Conservation (phyloP, 2,329 filamentous ascomycete genomes). For the Stachybotrys elegans region DNA sequence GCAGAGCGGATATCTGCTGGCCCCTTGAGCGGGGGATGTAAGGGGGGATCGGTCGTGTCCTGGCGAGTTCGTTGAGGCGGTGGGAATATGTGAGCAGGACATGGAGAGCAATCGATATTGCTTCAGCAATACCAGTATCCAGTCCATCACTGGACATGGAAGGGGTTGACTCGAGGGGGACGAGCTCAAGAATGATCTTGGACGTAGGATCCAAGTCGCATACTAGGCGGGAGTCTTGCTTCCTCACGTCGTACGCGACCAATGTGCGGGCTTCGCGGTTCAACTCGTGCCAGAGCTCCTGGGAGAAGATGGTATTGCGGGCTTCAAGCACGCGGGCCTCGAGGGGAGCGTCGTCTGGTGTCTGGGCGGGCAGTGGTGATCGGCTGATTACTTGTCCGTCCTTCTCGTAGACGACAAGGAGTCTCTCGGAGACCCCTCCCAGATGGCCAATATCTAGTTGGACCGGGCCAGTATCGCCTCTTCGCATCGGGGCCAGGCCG, state of each 20-base stretch:
- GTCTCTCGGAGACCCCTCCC: slow-evolving; percentile 47
- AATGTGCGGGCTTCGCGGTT: slow-evolving; percentile 74
- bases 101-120: slow-evolving; percentile 62
- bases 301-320: slow-evolving; percentile 72
- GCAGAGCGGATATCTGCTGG: slow-evolving; percentile 41
- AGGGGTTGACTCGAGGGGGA: slow-evolving; percentile 46
- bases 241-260: slow-evolving; percentile 63
- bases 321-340: slow-evolving; percentile 68
- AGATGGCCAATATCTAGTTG: slow-evolving; percentile 61
- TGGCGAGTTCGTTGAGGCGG: slow-evolving; percentile 63
- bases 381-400: slow-evolving; percentile 54
- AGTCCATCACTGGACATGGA: slow-evolving; percentile 25
- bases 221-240: slow-evolving; percentile 52
- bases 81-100: slow-evolving; percentile 77
- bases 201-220: slow-evolving; percentile 48
- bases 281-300: slow-evolving; percentile 89
- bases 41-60: slow-evolving; percentile 52
- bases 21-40: slow-evolving; percentile 30
- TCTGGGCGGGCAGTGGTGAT: slow-evolving; percentile 44
- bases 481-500: slow-evolving; percentile 75
- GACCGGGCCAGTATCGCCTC: slow-evolving; percentile 69
- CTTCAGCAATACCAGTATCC: slow-evolving; percentile 55
- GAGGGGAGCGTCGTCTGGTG: slow-evolving; percentile 48
- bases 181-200: slow-evolving; percentile 61
- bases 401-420: slow-evolving; percentile 63